Evolutionary conservation across 2,329 filamentous ascomycete genomes (phyloP).

Genomic region (Mariannaea sp.): DNA sequence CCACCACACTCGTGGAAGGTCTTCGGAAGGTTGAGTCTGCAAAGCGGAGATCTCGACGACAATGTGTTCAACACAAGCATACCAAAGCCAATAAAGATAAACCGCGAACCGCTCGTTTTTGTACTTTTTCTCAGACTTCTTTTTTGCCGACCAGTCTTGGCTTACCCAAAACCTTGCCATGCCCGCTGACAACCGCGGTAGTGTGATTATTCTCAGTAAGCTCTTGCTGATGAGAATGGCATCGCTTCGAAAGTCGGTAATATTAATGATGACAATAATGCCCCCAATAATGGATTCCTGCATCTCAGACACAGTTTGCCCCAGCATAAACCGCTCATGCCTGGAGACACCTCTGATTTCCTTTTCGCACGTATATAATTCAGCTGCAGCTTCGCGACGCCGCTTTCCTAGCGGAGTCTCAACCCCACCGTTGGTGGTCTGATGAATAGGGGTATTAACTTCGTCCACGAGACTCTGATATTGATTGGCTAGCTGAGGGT

Average conservation of each 20-base stretch:
- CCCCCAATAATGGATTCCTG: not conserved
- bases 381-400: not conserved
- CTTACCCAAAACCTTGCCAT: not conserved
- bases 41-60: not conserved
- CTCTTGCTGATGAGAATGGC: not conserved
- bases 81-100: not conserved
- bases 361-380: not conserved
- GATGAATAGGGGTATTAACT: slow-evolving; percentile 4
- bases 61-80: not conserved
- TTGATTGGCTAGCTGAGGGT: slow-evolving; percentile 7
- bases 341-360: not conserved
- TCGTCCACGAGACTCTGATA: slow-evolving; percentile 12
- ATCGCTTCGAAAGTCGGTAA: not conserved
- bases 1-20: not conserved
- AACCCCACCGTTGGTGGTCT: not conserved
- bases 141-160: not conserved
- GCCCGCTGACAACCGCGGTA: not conserved
- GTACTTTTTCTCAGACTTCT: not conserved
- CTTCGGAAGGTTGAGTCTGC: not conserved
- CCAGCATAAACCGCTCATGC: not conserved
- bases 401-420: not conserved
- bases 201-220: not conserved
- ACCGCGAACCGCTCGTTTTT: not conserved
- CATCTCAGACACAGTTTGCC: not conserved
- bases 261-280: not conserved